A percentile compares a stretch with the other conserved stretches of the same genome.
These are phyloP conservation scores for Prinsepia uniflora DNA, from an alignment of 306 rosid genomes.

Conservation along the genomic window DNA sequence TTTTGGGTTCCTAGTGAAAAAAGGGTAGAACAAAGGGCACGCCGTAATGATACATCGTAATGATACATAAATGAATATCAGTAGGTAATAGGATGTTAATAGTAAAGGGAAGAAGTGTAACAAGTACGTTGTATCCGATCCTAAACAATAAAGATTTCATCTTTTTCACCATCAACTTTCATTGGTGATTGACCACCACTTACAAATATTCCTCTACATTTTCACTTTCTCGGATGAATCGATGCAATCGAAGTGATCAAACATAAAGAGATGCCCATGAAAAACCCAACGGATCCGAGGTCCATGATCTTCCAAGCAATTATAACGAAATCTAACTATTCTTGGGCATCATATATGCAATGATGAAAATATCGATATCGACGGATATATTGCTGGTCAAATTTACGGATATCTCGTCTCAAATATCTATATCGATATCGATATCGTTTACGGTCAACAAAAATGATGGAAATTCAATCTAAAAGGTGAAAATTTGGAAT, in stretches of 20 bases:
- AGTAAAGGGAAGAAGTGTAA: neutral
- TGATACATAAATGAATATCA: neutral
- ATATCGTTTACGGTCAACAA: too few relatives aligned
- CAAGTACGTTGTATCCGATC: neutral
- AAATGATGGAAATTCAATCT: too few relatives aligned
- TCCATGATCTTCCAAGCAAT: neutral
- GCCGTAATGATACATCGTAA: neutral
- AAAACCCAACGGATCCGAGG: neutral
- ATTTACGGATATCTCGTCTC: too few relatives aligned
- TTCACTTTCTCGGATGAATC: neutral
- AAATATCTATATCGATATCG: too few relatives aligned
- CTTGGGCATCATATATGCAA: too few relatives aligned
- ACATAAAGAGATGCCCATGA: neutral
- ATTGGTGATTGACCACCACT: constrained; percentile 5
- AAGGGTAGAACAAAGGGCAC: neutral
- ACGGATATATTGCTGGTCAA: too few relatives aligned
- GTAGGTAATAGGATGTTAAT: neutral
- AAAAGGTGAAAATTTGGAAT: too few relatives aligned
- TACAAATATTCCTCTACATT: neutral
- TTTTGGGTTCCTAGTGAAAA: constrained; percentile 44
- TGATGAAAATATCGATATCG: too few relatives aligned
- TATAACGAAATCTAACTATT: too few relatives aligned
- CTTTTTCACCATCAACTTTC: neutral
- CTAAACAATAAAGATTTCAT: neutral
- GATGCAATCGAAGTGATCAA: neutral